Evolutionary conservation across 2,329 filamentous ascomycete species (phyloP), one percentile per base, ranked within the genome.

Genomic region (Pseudogymnoascus sp.): DNA sequence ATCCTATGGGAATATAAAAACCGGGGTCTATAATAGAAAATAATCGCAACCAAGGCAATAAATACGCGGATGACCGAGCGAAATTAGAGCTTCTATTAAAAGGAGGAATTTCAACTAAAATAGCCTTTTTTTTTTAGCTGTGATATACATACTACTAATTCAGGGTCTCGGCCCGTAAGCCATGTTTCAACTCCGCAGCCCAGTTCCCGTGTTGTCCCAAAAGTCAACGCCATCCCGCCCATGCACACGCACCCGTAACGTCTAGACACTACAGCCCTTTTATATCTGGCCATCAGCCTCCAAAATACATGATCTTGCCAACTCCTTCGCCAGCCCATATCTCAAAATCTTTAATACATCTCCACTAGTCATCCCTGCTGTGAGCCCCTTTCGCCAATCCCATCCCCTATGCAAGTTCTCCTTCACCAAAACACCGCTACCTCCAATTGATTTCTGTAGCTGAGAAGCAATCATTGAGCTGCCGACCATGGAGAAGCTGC

Each of bases 261-360:
- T 50, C 21, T n/a, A 17, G 15, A 53, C 26, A 31, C 26, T 29
- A 31, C 46, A 53, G 15, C 46, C 10, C 46, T 70, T 69, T 69
- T 69, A 73, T 63, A 70, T 59, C 38, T 61, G 64, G 33, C 64
- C 67, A 72, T 89, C 85, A 17, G 85, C 85, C 67, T 89, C 86
- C 63, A 83, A 80, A 35, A 89, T 75, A 87, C 88, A 92, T 62
- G 88, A 78, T 70, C 80, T 82, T 13, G 85, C 88, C 71, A 96
- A 76, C 68, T 95, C 91, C 73, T 83, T 85, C 13, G 90, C 89
- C 71, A 96, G 75, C 2, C 87, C 89, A 61, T 91, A 74, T 67
- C 93, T 83, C 75, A 96, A 73, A 67, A 88, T 82, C 67, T 82
- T 81, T 64, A 96, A 76, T n/a, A 97, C 79, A 66, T 93, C 89